Conservation (phyloP, 257 asterid genomes). For the Jaltomata sinuosa region DNA sequence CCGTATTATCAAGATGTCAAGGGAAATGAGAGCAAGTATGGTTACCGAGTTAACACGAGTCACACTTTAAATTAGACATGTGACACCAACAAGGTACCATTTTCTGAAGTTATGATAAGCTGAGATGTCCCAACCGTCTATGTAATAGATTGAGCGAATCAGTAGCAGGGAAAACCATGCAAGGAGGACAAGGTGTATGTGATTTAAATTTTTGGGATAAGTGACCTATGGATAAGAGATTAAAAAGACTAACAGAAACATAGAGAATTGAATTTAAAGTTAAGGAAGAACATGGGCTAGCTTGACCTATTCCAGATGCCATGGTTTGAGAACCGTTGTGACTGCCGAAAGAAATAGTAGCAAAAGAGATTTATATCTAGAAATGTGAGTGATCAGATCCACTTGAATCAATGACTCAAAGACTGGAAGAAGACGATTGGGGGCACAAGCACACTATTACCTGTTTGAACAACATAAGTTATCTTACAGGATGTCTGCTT, state of each 20-base stretch:
- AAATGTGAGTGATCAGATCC: background rate
- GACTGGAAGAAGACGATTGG: background rate
- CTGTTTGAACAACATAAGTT: background rate
- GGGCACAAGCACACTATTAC: background rate
- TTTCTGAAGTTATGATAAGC: background rate
- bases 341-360: background rate
- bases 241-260: background rate
- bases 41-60: background rate
- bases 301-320: background rate
- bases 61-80: background rate
- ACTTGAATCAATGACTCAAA: background rate
- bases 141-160: background rate
- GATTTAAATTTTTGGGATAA: background rate
- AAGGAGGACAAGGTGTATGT: background rate
- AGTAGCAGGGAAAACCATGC: background rate
- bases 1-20: background rate
- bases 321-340: background rate
- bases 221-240: background rate
- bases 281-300: background rate
- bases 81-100: background rate
- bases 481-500: background rate
- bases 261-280: background rate
- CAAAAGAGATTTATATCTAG: background rate
- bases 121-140: background rate
- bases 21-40: background rate